Evolutionary conservation across 2,329 filamentous ascomycete species (phyloP).

Genomic region (Emmonsiellopsis sp.): DNA sequence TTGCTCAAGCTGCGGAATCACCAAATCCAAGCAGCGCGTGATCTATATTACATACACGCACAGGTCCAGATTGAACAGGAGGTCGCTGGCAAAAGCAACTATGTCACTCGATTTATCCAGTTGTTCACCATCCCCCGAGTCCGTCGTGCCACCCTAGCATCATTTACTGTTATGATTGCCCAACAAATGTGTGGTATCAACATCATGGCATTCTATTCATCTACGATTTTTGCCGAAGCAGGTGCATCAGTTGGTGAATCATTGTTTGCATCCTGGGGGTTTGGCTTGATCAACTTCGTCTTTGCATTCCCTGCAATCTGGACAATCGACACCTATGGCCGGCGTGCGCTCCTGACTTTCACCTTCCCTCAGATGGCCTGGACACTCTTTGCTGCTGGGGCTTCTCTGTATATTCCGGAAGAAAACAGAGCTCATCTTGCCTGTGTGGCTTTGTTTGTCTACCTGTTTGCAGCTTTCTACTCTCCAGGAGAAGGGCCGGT

Average conservation of each 20-base stretch:
- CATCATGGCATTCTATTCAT: conserved; percentile 69
- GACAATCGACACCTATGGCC: conserved; percentile 61
- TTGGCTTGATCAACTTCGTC: conserved; percentile 56
- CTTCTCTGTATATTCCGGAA: conserved; percentile 46
- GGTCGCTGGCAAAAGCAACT: conserved; percentile 42
- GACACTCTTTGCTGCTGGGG: conserved; percentile 55
- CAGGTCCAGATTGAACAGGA: conserved; percentile 41
- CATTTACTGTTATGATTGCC: conserved; percentile 71
- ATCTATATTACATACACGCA: conserved; percentile 52
- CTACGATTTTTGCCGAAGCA: conserved; percentile 47
- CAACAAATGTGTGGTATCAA: conserved; percentile 66
- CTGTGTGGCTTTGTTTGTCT: conserved; percentile 53
- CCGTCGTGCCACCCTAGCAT: conserved; percentile 60
- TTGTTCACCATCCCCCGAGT: conserved; percentile 43
- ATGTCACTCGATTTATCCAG: conserved; percentile 50
- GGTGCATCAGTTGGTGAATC: conserved; percentile 49
- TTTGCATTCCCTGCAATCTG: conserved; percentile 57
- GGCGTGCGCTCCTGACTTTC: conserved; percentile 53
- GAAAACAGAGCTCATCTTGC: conserved; percentile 39
- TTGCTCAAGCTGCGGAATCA: conserved; percentile 50
- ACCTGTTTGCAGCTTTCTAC: conserved; percentile 57
- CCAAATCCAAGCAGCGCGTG: conserved; percentile 51
- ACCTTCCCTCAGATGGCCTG: conserved; percentile 61
- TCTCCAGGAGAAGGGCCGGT: conserved; percentile 54
- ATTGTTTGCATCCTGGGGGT: conserved; percentile 55